Percentiles rank a stretch among this genome's conserved stretches.
Evolutionary conservation across 495 filamentous ascomycete species (phyloP).

Genomic region (Cercophora sp.): DNA sequence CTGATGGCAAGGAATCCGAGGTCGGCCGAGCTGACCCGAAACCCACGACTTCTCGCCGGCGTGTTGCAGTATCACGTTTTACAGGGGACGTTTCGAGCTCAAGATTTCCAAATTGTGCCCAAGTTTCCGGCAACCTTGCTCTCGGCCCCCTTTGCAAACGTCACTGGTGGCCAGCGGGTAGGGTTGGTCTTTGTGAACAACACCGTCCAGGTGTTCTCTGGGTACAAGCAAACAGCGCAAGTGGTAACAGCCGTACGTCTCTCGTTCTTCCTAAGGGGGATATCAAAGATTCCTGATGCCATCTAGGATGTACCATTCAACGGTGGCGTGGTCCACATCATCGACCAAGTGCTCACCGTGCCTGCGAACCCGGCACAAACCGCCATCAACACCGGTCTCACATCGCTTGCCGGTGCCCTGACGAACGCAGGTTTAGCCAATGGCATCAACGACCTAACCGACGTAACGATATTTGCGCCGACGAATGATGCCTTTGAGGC

Average conservation of each 20-base stretch:
- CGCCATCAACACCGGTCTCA: conserved; percentile 37
- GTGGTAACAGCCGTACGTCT: conserved; percentile 20
- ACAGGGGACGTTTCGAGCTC: conserved; percentile 38
- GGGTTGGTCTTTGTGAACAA: conserved; percentile 17
- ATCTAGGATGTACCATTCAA: conserved; percentile 23
- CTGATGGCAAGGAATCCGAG: conserved; percentile 33
- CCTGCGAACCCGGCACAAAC: conserved; percentile 33
- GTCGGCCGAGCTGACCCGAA: conserved; percentile 30
- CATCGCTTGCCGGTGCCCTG: conserved; percentile 57
- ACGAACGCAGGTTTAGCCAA: conserved; percentile 40
- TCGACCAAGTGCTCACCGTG: conserved; percentile 56
- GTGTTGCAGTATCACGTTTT: conserved; percentile 60
- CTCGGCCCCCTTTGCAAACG: conserved; percentile 39
- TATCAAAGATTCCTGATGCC: no score
- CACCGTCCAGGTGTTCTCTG: conserved; percentile 20
- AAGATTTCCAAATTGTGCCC: conserved; percentile 37
- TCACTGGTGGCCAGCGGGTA: conserved; percentile 38
- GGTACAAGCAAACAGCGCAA: conserved; percentile 20
- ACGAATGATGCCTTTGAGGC: conserved; percentile 23
- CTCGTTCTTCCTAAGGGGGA: no score
- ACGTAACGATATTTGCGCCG: conserved; percentile 62
- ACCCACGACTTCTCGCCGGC: conserved; percentile 35
- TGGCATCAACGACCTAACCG: conserved; percentile 36
- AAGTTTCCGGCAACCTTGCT: conserved; percentile 51
- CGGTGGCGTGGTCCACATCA: conserved; percentile 61